A percentile compares a stretch with the other conserved stretches of the same genome.
phyloP scores from a whole-genome alignment of 2,329 filamentous ascomycete species.

The Gremmenia infestans region DNA sequence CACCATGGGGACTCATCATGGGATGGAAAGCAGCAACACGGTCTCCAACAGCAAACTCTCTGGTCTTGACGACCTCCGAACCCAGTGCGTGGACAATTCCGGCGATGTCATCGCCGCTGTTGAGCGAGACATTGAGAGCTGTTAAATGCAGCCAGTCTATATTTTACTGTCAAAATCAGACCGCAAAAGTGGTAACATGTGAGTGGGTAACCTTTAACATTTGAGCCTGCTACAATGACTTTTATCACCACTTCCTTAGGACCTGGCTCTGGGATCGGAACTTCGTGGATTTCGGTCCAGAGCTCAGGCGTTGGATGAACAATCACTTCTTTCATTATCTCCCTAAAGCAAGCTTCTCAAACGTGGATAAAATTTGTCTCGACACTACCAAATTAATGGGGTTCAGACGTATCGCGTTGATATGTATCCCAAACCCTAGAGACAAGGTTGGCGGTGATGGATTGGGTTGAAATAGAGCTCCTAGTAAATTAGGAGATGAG shows the following conservation, averaged over 20 bases:
- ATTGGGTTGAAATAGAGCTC: too few species aligned
- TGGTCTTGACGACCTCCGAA: constrained; percentile 36
- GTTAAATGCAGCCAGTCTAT: constrained; percentile 9
- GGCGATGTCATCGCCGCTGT: constrained; percentile 21
- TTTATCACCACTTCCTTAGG: constrained; percentile 24
- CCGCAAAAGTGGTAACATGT: neutral
- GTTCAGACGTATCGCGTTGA: too few species aligned
- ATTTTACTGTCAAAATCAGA: neutral
- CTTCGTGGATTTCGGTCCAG: constrained; percentile 16
- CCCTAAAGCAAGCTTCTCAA: too few species aligned
- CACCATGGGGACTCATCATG: constrained; percentile 45
- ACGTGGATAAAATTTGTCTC: too few species aligned
- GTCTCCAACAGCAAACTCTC: constrained; percentile 35
- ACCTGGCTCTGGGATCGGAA: constrained; percentile 17
- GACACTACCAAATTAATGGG: too few species aligned
- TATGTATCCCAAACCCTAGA: too few species aligned
- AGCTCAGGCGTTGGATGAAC: constrained; percentile 15
- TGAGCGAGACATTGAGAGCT: constrained; percentile 4
- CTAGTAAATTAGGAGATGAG: too few species aligned
- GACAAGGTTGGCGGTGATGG: too few species aligned
- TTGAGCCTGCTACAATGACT: constrained; percentile 23
- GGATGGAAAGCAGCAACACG: constrained; percentile 44
- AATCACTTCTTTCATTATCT: constrained; percentile 22
- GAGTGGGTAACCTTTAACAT: constrained; percentile 14
- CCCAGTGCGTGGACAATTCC: constrained; percentile 44